A percentile compares a stretch with the other conserved stretches of the same genome.
Conservation (phyloP, 306 rosid species). For the Biancaea sappan region DNA sequence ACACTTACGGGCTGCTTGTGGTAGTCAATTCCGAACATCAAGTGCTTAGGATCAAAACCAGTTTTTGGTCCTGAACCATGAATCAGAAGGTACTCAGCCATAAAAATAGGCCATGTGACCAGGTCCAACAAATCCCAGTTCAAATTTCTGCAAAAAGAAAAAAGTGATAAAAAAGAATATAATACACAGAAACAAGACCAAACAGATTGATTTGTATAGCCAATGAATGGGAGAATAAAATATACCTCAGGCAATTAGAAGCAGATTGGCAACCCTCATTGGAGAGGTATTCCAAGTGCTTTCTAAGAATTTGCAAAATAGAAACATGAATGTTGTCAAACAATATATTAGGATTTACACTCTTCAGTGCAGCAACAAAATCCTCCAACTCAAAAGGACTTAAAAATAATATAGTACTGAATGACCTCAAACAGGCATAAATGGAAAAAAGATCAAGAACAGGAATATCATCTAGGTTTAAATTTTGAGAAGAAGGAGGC, state of each 20-base stretch:
- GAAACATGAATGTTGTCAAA: conserved; percentile 84
- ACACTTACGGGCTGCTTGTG: conserved; percentile 62
- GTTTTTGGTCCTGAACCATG: conserved; percentile 68
- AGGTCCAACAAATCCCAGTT: conserved; percentile 94
- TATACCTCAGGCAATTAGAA: conserved; percentile 77
- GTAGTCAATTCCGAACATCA: conserved; percentile 69
- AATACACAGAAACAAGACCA: conserved; percentile 17
- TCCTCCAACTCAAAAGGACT: conserved; percentile 96
- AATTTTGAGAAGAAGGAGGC: conserved; percentile 81
- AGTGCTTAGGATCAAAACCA: conserved; percentile 56
- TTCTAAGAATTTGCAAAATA: conserved; percentile 74
- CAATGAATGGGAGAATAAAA: conserved; percentile 13
- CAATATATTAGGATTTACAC: conserved; percentile 64
- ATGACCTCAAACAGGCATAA: conserved; percentile 82
- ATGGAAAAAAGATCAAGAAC: conserved; percentile 86
- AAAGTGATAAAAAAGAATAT: conserved; percentile 34
- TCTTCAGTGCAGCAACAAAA: conserved; percentile 69
- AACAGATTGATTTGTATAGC: conserved; percentile 34
- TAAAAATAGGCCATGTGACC: conserved; percentile 91
- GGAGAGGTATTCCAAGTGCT: conserved; percentile 89
- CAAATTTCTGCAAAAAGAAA: conserved; percentile 65
- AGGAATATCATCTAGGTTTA: conserved; percentile 72
- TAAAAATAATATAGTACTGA: conserved; percentile 82
- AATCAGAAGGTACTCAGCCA: conserved; percentile 86
- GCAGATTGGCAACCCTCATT: conserved; percentile 88